These are phyloP conservation scores for Phytophthora pisi DNA, from an alignment of 352 stramenopile genomes.

Conservation along the genomic window DNA sequence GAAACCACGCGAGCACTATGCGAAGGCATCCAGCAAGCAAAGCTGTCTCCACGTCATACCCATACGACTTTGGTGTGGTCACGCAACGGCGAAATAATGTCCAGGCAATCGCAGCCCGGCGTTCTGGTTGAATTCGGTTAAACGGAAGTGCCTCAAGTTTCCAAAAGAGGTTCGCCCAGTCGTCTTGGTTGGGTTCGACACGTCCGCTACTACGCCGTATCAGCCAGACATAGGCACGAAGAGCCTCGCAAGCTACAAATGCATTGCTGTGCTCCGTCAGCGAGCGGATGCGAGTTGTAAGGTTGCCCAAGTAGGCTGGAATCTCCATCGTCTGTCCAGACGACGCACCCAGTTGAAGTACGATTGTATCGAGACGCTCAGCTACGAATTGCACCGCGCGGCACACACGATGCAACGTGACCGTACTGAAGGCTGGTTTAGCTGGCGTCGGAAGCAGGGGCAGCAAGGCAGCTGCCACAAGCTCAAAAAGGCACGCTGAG, in stretches of 20 bases:
- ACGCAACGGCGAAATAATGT: conserved; percentile 69
- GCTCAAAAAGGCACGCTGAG: conserved; percentile 62
- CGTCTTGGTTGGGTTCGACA: conserved; percentile 10
- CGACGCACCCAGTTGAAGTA: conserved; percentile 48
- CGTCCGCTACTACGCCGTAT: conserved; percentile 41
- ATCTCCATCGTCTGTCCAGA: conserved; percentile 44
- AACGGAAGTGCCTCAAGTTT: conserved; percentile 54
- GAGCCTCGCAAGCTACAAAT: conserved; percentile 62
- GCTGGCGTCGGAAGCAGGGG: conserved; percentile 54
- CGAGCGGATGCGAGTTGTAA: conserved; percentile 51
- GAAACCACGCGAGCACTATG: conserved; percentile 68
- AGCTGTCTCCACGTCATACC: conserved; percentile 45
- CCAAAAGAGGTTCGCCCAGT: conserved; percentile 51
- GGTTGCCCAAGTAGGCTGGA: conserved; percentile 50
- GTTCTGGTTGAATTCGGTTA: conserved; percentile 52
- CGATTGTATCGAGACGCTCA: conserved; percentile 50
- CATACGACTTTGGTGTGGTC: conserved; percentile 43
- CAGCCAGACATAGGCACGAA: conserved; percentile 77
- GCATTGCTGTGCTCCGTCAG: conserved; percentile 50
- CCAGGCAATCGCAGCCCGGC: conserved; percentile 60
- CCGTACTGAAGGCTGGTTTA: conserved; percentile 7
- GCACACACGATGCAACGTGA: conserved; percentile 35
- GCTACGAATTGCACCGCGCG: conserved; percentile 59
- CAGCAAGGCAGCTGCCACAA: conserved; percentile 40
- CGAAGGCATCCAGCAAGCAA: conserved; percentile 56